Evolutionary conservation across 1,284 basidiomycete genomes (phyloP).

Genomic region (Schizopora paradoxa): DNA sequence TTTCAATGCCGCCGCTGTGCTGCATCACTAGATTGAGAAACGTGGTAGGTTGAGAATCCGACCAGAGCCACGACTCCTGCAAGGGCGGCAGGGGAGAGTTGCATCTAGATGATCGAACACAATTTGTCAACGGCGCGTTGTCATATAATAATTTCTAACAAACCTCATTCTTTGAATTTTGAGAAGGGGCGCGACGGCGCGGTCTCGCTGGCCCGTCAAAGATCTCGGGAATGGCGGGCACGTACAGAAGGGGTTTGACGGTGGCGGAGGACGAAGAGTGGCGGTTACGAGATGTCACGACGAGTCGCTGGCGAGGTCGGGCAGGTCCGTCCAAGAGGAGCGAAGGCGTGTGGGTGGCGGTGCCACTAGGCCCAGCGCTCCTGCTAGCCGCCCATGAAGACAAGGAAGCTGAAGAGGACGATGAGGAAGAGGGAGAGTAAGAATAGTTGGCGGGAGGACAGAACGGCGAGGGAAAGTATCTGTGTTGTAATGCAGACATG

Average conservation of each 20-base stretch:
- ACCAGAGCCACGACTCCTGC: no score
- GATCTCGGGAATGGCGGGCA: slow-evolving; percentile 1
- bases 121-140: no score
- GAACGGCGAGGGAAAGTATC: slow-evolving; percentile 4
- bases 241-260: neutral
- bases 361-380: neutral
- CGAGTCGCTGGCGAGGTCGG: slow-evolving; percentile 5
- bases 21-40: no score
- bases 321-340: slow-evolving; percentile 6
- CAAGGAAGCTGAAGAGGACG: neutral
- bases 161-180: neutral
- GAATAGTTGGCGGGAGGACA: neutral
- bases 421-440: neutral
- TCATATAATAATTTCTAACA: no score
- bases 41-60: no score
- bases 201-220: slow-evolving; percentile 10
- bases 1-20: no score
- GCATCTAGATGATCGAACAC: no score
- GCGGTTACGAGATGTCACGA: slow-evolving; percentile 3
- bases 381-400: neutral
- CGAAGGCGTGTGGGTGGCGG: neutral
- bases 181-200: neutral
- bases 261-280: neutral
- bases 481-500: neutral
- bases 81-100: no score